phyloP scores from a whole-genome alignment of 257 asterid genomes.

The Przewalskia tangutica region DNA sequence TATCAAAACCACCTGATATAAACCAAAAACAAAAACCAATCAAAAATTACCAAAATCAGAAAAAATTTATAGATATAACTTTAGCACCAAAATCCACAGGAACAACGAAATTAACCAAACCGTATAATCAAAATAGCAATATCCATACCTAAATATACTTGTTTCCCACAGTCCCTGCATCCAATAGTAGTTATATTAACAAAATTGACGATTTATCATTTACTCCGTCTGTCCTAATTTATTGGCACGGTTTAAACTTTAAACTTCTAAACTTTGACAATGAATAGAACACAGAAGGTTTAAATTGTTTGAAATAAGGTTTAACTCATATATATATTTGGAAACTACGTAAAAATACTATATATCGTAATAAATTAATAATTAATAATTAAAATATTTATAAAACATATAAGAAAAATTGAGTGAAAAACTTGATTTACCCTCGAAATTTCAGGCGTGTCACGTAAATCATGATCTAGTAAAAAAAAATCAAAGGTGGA shows the following conservation, averaged over 20 bases:
- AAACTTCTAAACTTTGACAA: too few relatives aligned
- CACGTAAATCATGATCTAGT: background rate
- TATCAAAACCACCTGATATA: constrained; percentile 76
- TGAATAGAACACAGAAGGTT: too few relatives aligned
- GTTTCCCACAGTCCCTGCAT: constrained; percentile 71
- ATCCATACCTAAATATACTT: constrained; percentile 51
- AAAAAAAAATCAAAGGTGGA: background rate
- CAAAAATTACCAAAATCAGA: background rate
- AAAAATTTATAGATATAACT: background rate
- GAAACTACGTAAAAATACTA: too few relatives aligned
- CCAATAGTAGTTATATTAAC: background rate
- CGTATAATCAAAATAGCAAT: background rate
- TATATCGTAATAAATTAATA: too few relatives aligned
- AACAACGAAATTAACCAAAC: background rate
- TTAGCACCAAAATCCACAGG: background rate
- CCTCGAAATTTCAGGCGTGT: too few relatives aligned
- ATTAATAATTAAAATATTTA: too few relatives aligned
- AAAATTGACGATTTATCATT: background rate
- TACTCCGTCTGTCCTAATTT: too few relatives aligned
- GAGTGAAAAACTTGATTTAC: too few relatives aligned
- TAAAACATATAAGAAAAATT: too few relatives aligned
- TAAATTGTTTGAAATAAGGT: too few relatives aligned
- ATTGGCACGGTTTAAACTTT: too few relatives aligned
- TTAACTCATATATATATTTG: too few relatives aligned
- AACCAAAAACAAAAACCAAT: background rate